Evolutionary conservation across 108 stramenopile genomes (phyloP).

Genomic region (Nitzschia sp.): DNA sequence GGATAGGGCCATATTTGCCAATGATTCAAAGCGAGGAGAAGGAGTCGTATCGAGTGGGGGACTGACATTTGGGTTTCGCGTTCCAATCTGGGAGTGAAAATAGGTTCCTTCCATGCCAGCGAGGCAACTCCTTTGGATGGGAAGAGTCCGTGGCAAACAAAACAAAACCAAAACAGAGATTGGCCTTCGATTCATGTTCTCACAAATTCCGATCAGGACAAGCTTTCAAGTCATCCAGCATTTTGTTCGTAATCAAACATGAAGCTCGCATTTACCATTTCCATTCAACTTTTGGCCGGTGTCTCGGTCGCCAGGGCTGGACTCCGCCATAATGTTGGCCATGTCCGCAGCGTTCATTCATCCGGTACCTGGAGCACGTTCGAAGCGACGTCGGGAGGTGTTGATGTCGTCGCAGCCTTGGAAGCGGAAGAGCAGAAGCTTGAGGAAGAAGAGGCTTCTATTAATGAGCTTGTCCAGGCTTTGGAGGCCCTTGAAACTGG

Average conservation of each 20-base stretch:
- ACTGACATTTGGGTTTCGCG: neutral
- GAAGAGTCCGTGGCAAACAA: too few species aligned
- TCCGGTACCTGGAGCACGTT: neutral
- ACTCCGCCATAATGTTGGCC: conserved; percentile 7
- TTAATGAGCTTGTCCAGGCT: neutral
- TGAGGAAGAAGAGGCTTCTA: conserved; percentile 8
- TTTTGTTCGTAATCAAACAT: neutral
- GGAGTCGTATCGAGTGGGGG: neutral
- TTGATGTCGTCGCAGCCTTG: neutral
- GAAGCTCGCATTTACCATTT: neutral
- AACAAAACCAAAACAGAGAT: too few species aligned
- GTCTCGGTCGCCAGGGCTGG: neutral
- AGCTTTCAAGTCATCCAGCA: neutral
- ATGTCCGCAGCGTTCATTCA: neutral
- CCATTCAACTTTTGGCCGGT: neutral
- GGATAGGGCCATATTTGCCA: too few species aligned
- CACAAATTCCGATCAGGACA: neutral
- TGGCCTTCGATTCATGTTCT: neutral
- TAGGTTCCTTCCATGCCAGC: too few species aligned
- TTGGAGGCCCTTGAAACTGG: neutral
- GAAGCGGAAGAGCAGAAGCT: neutral
- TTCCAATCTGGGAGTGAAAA: neutral
- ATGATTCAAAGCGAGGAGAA: neutral
- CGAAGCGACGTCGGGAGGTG: neutral
- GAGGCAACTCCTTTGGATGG: too few species aligned